Conservation (phyloP, 441 rosid genomes). For the Codiaeum variegatum region DNA sequence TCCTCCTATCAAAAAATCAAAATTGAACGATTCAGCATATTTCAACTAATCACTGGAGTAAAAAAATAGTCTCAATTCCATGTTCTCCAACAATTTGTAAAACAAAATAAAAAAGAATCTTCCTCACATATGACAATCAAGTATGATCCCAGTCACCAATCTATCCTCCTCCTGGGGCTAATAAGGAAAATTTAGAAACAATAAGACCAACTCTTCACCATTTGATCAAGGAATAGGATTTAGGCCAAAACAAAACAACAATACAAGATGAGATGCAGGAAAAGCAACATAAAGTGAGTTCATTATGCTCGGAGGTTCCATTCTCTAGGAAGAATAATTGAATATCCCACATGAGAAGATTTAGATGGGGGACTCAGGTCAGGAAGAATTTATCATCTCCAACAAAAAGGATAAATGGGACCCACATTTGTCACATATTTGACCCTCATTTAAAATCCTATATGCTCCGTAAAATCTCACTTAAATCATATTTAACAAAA, state of each 20-base stretch:
- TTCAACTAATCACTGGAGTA: background rate
- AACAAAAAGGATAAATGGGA: background rate
- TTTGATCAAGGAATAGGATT: background rate
- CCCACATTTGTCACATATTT: background rate
- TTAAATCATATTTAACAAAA: background rate
- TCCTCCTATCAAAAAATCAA: conserved; percentile 41
- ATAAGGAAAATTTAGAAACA: background rate
- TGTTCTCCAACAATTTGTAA: background rate
- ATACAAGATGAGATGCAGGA: background rate
- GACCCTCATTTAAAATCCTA: background rate
- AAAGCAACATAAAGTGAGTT: background rate
- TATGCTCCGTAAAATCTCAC: background rate
- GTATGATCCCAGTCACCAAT: background rate
- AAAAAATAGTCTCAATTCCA: background rate
- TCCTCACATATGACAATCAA: background rate
- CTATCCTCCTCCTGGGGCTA: background rate
- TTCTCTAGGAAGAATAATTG: background rate
- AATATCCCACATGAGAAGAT: background rate
- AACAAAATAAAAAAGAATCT: background rate
- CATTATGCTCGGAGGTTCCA: background rate
- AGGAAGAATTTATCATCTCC: background rate
- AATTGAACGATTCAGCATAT: conserved; percentile 19
- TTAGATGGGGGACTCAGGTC: background rate
- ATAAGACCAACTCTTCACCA: background rate
- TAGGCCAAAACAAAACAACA: background rate